Evolutionary conservation across 2,329 filamentous ascomycete genomes (phyloP), one percentile per base, ranked within the genome.

Genomic region (Aspergillus intermedius): DNA sequence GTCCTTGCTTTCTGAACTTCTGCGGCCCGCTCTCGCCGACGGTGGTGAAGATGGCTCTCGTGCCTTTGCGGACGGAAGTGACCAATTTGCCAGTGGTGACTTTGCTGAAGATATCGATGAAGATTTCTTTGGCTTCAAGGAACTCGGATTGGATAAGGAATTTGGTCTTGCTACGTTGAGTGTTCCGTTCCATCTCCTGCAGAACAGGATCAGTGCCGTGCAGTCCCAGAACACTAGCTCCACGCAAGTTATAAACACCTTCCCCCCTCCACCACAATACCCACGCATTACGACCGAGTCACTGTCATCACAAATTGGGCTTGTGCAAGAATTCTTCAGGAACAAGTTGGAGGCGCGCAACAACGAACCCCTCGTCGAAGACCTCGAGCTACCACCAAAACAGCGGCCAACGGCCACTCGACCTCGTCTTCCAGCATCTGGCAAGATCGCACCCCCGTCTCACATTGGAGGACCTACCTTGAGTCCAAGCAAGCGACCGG

Each of bases 41-140:
- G 83, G 80, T 41, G 86, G 87, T 32, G 80, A 82, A 28, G 93
- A 97, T 63, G 93, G 91, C 32, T 90, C 86, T 4, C 87, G 86
- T 49, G 88, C 90, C 5, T 98, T 98, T 77, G 89, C 94, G 54
- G 93, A 98, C 60, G 91, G 91, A 55, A 95, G 90, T 68, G 93
- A 98, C 55, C 93, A 97, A 65, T 98, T 97, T 59, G 84, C 96
- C 43, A 89, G 88, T 42, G 93, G 93, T 53, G 93, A 98, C 68
- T 98, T 98, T 66, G 93, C 93, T 0, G 93, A 96, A 66, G 93
- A 98, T 59, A 86, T 98, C 10, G 91, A 91, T 52, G 93, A 98
- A 74, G 93, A 98, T 72, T 98, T 96, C 79, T 98, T 98, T 63
- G 93, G 93, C 23, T 97, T 98, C 80, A 91, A 90, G 65, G 91